Percentiles rank a stretch among this genome's conserved stretches.
phyloP scores from a whole-genome alignment of 179 eudicot species.

The Monotropa hypopitys region DNA sequence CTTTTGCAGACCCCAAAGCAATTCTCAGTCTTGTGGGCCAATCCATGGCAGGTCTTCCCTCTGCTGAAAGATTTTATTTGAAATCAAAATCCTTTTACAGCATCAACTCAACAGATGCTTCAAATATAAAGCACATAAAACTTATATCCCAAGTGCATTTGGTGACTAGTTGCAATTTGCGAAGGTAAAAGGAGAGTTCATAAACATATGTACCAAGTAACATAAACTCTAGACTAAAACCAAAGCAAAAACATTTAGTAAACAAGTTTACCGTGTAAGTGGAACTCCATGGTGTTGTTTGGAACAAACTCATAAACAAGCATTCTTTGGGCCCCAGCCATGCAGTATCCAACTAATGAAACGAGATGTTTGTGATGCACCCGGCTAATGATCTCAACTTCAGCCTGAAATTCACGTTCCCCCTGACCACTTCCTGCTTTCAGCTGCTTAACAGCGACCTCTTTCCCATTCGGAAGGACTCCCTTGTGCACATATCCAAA shows the following conservation, averaged over 20 bases:
- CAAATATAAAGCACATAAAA: background rate
- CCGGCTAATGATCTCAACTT: constrained; percentile 89
- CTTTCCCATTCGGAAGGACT: constrained; percentile 84
- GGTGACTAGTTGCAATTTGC: background rate
- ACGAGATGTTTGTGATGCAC: constrained; percentile 98
- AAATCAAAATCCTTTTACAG: constrained; percentile 7
- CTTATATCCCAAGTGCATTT: background rate
- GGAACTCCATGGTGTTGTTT: constrained; percentile 81
- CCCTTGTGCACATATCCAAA: constrained; percentile 90
- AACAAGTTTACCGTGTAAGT: constrained; percentile 65
- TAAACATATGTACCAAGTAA: background rate
- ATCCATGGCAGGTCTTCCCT: constrained; percentile 60
- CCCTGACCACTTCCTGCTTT: constrained; percentile 90
- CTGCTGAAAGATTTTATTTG: constrained; percentile 34
- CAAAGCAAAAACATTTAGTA: background rate
- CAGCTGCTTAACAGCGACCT: constrained; percentile 79
- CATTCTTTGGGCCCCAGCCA: constrained; percentile 54
- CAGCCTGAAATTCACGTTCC: constrained; percentile 91
- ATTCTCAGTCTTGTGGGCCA: constrained; percentile 68
- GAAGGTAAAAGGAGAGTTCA: background rate
- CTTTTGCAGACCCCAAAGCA: constrained; percentile 90
- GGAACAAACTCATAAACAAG: constrained; percentile 91
- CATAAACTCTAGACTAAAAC: background rate
- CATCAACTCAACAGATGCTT: background rate
- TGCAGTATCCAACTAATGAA: constrained; percentile 86